Base-by-base conservation (phyloP, 768 basidiomycete genomes). In the Suillus ampliporus region DNA sequence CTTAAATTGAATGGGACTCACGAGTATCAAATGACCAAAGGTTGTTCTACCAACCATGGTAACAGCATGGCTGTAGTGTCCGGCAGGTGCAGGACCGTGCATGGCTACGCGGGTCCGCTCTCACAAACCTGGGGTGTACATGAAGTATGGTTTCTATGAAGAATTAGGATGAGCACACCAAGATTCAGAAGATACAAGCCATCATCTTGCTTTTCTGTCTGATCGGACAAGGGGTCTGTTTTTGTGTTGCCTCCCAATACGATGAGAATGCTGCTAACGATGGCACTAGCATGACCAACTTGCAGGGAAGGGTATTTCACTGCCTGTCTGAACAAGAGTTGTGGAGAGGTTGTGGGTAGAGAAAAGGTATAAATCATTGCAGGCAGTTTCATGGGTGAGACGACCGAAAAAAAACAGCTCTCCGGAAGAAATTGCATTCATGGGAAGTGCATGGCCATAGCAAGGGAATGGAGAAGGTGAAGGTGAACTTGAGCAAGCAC, bases 241-340 rank as follows among this genome's bases (percentile, higher is more conserved):
- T 94, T 96, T 4, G 96, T 98, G 73, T 99, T 97, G 28, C 97
- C 97, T 37, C 97, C 97, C 97, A 97, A 99, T 4, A 98, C 90
- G 63, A 99, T 92, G 63, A 99, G 82, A 56, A 98, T 97, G 71
- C 91, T 95, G 75, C 95, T 94, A 61, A 99, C 95, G 56, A 98
- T 87, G 8, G 97, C 97, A 75, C 92, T 91, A 3, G 95, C 94
- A 79, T 99, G 97, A 0, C 97, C 97, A n/a, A 99, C 96, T 65
- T 97, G 82, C n/a, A 0, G 94, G 88, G 17, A 88, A 87, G 1
- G 97, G 97, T 8, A 92, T 79, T 69, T 96, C 94, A 5, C 97
- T 97, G 13, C 83, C 86, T 0, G 96, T 97, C 73, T 95, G 92
- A 37, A 98, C 79, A 13, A 95, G 83, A 13, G 88, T 88, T 9